Conservation (phyloP, 768 basidiomycete species). For the Lentinula sp. region DNA sequence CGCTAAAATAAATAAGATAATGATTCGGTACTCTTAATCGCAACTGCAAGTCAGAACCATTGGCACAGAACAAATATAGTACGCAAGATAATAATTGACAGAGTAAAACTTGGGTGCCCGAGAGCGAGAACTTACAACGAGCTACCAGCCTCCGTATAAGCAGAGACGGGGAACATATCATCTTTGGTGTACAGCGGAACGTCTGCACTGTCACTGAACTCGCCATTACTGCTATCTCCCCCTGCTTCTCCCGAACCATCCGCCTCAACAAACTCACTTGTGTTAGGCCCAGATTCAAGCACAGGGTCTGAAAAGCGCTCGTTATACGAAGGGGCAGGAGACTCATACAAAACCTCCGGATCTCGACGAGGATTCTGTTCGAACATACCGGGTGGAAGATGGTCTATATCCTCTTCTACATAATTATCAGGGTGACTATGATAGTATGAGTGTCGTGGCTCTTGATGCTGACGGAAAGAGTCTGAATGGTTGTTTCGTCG, state of each 20-base stretch:
- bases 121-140: too few species aligned
- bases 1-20: too few species aligned
- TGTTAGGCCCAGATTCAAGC: not conserved
- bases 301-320: not conserved
- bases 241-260: not conserved
- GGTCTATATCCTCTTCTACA: not conserved
- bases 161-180: not conserved
- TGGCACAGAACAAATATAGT: too few species aligned
- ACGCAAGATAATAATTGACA: too few species aligned
- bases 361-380: not conserved
- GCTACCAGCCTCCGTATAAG: not conserved
- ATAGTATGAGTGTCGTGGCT: not conserved
- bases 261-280: not conserved
- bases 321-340: not conserved
- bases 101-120: too few species aligned
- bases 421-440: not conserved
- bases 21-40: too few species aligned
- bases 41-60: too few species aligned
- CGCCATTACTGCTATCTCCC: not conserved
- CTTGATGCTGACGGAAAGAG: not conserved
- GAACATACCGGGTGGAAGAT: not conserved
- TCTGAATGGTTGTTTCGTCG: not conserved
- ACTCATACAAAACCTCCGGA: not conserved
- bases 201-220: not conserved
- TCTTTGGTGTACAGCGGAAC: not conserved